phyloP scores from a whole-genome alignment of 768 basidiomycete species.

The Galerina marginata region DNA sequence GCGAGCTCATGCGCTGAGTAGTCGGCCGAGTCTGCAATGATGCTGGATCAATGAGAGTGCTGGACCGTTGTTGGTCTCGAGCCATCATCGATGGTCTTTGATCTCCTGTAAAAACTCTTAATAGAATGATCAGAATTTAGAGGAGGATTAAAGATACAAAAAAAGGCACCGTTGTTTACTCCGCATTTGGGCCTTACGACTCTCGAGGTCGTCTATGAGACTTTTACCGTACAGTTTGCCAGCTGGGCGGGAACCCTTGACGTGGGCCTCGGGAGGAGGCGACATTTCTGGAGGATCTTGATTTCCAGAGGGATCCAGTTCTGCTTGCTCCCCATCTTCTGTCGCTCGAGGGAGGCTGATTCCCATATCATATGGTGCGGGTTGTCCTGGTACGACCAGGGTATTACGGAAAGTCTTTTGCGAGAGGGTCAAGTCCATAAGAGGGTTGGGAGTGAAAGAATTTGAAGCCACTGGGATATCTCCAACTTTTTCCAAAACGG shows the following conservation, averaged over 20 bases:
- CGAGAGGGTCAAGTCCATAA: slow-evolving; percentile 71
- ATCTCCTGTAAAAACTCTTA: slow-evolving; percentile 87
- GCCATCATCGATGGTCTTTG: slow-evolving; percentile 94
- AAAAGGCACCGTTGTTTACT: slow-evolving; percentile 76
- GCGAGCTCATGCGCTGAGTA: slow-evolving; percentile 50
- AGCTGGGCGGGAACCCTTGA: slow-evolving; percentile 57
- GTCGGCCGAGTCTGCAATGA: slow-evolving; percentile 56
- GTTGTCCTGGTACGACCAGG: slow-evolving; percentile 69
- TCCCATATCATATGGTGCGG: slow-evolving; percentile 66
- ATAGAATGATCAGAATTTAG: slow-evolving; percentile 1
- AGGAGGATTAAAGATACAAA: background rate
- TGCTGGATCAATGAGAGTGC: slow-evolving; percentile 77
- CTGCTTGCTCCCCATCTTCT: slow-evolving; percentile 78
- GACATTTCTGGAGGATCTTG: slow-evolving; percentile 42
- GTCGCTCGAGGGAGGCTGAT: slow-evolving; percentile 69
- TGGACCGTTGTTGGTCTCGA: slow-evolving; percentile 59
- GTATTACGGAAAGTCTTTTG: slow-evolving; percentile 89
- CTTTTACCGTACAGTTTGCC: slow-evolving; percentile 88
- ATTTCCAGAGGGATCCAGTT: slow-evolving; percentile 47
- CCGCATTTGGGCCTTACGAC: slow-evolving; percentile 81
- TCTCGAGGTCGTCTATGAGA: slow-evolving; percentile 89
- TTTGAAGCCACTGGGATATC: slow-evolving; percentile 57
- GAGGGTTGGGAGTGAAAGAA: slow-evolving; percentile 81
- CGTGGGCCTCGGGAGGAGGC: slow-evolving; percentile 32
- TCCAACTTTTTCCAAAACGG: slow-evolving; percentile 22